Percentiles rank a stretch among this genome's conserved stretches.
Conservation (phyloP, 2,329 filamentous ascomycete genomes). For the Dactylellina sp. region DNA sequence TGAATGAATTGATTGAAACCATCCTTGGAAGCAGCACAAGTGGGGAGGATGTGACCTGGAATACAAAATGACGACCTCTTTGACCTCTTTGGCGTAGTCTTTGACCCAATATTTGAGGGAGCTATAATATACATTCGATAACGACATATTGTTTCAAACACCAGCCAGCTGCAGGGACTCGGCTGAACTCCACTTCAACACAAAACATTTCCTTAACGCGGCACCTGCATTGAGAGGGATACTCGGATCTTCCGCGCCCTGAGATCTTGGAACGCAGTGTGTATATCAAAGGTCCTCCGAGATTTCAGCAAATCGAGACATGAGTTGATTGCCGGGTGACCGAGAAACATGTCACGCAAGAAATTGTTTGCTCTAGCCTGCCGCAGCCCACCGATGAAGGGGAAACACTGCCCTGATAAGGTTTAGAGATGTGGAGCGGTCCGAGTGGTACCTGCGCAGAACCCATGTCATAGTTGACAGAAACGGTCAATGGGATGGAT, state of each 20-base stretch:
- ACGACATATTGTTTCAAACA: slow-evolving; percentile 17
- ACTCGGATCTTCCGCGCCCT: neutral
- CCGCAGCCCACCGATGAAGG: slow-evolving; percentile 29
- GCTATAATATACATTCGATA: neutral
- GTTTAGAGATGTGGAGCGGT: slow-evolving; percentile 26
- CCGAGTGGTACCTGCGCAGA: slow-evolving; percentile 33
- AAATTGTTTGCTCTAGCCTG: slow-evolving; percentile 32
- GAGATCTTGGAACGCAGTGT: neutral
- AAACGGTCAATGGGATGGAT: slow-evolving; percentile 28
- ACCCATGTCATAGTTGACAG: slow-evolving; percentile 31
- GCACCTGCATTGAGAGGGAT: slow-evolving; percentile 20
- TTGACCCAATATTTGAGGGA: too few species aligned
- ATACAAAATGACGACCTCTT: too few species aligned
- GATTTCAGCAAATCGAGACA: slow-evolving; percentile 6
- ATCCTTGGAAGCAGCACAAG: too few species aligned
- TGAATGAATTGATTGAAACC: too few species aligned
- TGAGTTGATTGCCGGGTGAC: neutral
- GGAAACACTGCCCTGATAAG: slow-evolving; percentile 10
- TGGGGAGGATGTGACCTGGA: too few species aligned
- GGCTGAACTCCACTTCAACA: slow-evolving; percentile 1
- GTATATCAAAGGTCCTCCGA: neutral
- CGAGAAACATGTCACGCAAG: neutral
- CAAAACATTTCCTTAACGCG: slow-evolving; percentile 6
- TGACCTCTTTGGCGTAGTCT: too few species aligned
- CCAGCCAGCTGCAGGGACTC: neutral